Conservation (phyloP, 1,284 basidiomycete genomes). For the Omphalotus olearius region DNA sequence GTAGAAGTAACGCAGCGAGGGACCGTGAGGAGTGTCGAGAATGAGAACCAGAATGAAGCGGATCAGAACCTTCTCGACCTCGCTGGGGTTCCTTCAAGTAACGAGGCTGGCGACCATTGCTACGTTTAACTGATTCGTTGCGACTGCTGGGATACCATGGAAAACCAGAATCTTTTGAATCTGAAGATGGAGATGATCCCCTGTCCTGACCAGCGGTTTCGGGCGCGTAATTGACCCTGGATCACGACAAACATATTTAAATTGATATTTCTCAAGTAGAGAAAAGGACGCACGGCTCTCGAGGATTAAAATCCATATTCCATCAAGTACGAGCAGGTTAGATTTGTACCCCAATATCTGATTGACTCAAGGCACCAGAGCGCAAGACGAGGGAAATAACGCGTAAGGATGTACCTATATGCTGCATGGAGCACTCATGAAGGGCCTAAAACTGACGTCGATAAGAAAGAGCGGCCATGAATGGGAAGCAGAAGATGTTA, state of each 20-base stretch:
- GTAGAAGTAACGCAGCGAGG: constrained; percentile 23
- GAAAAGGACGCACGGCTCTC: constrained; percentile 1
- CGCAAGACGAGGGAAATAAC: not conserved
- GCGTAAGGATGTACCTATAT: not conserved
- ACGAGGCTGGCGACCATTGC: not conserved
- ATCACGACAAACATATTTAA: not conserved
- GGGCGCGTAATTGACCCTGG: not conserved
- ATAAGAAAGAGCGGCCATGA: no score
- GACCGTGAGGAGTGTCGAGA: constrained; percentile 18
- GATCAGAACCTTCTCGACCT: not conserved
- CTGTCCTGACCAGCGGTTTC: not conserved
- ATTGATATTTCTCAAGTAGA: not conserved
- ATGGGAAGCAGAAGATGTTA: not conserved
- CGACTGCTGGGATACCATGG: not conserved
- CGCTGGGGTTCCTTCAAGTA: not conserved
- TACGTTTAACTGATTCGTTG: not conserved
- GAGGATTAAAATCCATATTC: not conserved
- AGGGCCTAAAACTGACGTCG: not conserved
- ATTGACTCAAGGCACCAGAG: not conserved
- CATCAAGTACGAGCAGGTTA: not conserved
- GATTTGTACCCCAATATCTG: not conserved
- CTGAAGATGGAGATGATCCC: not conserved
- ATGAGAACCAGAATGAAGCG: constrained; percentile 8
- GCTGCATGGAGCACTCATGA: not conserved
- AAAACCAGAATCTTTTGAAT: not conserved